Conservation (phyloP, 139 green algal genomes). For the Coelastrella sp. region DNA sequence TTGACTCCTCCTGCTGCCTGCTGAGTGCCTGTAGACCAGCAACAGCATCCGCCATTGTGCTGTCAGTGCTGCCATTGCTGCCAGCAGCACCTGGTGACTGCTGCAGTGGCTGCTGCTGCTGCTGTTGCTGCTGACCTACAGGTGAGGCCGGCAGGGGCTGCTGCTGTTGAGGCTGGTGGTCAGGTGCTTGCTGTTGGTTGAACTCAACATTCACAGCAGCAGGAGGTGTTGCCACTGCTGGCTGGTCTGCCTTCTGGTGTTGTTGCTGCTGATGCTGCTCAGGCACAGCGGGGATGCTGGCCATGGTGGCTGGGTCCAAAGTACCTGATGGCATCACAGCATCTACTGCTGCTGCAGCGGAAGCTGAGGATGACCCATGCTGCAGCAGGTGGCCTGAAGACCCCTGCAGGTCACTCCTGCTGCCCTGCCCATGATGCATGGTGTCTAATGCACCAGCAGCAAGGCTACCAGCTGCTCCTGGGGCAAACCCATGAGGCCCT, state of each 20-base stretch:
- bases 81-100: conserved; percentile 29
- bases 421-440: not conserved
- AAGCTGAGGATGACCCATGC: not conserved
- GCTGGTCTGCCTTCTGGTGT: not conserved
- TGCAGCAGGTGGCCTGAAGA: not conserved
- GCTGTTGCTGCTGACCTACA: not conserved
- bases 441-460: not conserved
- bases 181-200: conserved; percentile 2
- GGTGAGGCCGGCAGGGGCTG: not conserved
- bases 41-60: conserved; percentile 28
- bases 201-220: not conserved
- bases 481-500: not conserved
- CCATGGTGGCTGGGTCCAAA: conserved; percentile 5
- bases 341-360: not conserved
- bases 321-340: not conserved
- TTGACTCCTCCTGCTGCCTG: not conserved
- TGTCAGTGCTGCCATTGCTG: conserved; percentile 42
- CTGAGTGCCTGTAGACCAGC: conserved; percentile 15
- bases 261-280: not conserved
- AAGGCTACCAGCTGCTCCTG: not conserved
- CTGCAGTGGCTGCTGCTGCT: conserved; percentile 10
- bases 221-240: not conserved
- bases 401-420: not conserved
- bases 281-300: not conserved
- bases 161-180: conserved; percentile 28